A percentile compares a stretch with the other conserved stretches of the same genome.
phyloP scores from a whole-genome alignment of 495 filamentous ascomycete genomes.

The Monascus purpureus region DNA sequence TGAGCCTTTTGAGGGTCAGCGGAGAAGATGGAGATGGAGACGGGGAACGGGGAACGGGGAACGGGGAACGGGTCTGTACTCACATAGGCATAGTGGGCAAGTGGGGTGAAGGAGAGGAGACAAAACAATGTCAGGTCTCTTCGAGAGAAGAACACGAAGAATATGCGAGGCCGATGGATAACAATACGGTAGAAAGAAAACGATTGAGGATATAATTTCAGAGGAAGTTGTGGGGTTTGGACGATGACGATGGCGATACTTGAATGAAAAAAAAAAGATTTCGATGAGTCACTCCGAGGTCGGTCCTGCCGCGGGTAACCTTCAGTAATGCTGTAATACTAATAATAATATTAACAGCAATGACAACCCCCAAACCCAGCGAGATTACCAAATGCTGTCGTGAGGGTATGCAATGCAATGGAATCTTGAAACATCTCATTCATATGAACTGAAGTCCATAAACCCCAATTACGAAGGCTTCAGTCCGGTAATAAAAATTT shows the following conservation, averaged over 20 bases:
- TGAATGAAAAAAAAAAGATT: neutral
- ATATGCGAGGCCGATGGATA: constrained; percentile 2
- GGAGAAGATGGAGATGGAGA: neutral
- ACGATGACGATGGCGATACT: neutral
- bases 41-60: neutral
- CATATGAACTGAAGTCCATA: no score
- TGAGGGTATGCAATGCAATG: no score
- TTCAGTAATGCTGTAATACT: no score
- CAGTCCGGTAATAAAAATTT: no score
- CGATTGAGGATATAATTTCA: neutral
- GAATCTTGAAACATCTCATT: no score
- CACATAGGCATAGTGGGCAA: constrained; percentile 27
- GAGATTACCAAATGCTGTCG: no score
- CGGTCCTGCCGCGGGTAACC: no score
- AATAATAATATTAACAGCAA: no score
- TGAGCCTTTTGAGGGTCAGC: constrained; percentile 49
- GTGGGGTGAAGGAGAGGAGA: constrained; percentile 13
- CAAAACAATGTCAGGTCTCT: neutral
- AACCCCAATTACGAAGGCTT: no score
- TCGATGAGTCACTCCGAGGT: neutral
- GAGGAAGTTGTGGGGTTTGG: neutral
- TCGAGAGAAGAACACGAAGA: constrained; percentile 2
- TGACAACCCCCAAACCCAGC: no score
- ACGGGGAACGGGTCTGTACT: constrained; percentile 2
- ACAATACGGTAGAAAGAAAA: neutral